Conservation (phyloP, 2,329 filamentous ascomycete genomes). For the Neopestalotiopsis sp. region DNA sequence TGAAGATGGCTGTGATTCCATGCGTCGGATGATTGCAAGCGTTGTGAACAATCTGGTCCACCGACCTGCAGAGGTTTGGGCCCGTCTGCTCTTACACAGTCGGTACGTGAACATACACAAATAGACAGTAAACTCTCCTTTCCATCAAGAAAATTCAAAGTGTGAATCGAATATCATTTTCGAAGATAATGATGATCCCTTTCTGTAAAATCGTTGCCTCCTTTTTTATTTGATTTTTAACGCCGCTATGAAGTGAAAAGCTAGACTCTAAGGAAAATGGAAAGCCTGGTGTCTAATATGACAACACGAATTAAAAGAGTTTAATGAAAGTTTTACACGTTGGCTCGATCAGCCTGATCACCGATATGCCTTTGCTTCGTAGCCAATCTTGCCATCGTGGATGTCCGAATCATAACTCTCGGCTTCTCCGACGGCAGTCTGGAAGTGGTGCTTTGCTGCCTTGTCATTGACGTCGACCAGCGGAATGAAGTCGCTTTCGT, state of each 20-base stretch:
- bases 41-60: not conserved
- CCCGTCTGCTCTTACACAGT: not conserved
- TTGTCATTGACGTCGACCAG: slow-evolving; percentile 21
- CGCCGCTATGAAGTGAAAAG: not conserved
- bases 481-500: slow-evolving; percentile 25
- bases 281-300: not conserved
- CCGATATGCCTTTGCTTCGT: not conserved
- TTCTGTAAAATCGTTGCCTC: not conserved
- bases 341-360: not conserved
- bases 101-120: not conserved
- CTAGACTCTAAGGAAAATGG: not conserved
- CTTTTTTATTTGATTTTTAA: not conserved
- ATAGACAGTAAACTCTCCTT: not conserved
- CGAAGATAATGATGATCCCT: not conserved
- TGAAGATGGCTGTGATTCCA: not conserved
- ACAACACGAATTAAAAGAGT: not conserved
- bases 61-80: not conserved
- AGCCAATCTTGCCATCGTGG: not conserved
- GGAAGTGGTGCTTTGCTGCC: not conserved
- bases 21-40: not conserved
- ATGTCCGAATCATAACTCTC: slow-evolving; percentile 12
- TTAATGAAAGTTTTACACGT: not conserved
- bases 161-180: not conserved
- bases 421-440: slow-evolving; percentile 3
- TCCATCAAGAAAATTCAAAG: not conserved